Evolutionary conservation across 2,329 filamentous ascomycete genomes (phyloP), one percentile per base, ranked within the genome.

Genomic region (Cercospora canescens): DNA sequence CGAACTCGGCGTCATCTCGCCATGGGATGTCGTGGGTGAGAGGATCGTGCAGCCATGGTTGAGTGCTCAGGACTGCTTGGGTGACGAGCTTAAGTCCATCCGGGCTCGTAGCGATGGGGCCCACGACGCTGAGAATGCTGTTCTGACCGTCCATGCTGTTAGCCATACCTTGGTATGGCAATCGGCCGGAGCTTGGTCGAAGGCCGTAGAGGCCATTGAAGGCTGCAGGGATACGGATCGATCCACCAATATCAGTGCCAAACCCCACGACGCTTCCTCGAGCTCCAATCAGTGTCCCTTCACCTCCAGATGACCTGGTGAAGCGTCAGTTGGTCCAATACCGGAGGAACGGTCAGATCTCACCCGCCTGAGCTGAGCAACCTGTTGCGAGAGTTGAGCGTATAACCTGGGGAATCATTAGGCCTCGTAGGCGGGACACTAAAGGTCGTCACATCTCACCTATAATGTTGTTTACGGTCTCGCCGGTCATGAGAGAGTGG

Each of bases 1-100:
- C 80, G 1, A 83, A 74, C 32, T 80, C 75, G 14, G 76, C 72
- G 3, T 85, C 81, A 26, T 83, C 77, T 2, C 88, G 83, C 85
- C 89, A 92, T 0, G 89, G 89, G 0, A 92, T 80, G 21, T 90
- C 87, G 45, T 87, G 78, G 0, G 89, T 87, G 0, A 88, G 78
- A 0, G 90, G 89, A 74, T 92, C 90, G 68, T 86, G 78, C 1
- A 87, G 76, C 90, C 90, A 92, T 0, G 90, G 90, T 61, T 86
- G 72, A 34, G 83, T 83, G 12, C 79, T 80, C 1, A 93, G 78
- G 1, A 91, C 74, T 0, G 84, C 79, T 70, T 87, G 83, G 1
- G 87, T 81, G 2, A 88, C 72, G 3, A 91, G 76, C 41, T 82
- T 83, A 12, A 91, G 72, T 0, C 83, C 84, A 1, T 81, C 80